A percentile compares a stretch with the other conserved stretches of the same genome.
These are phyloP conservation scores for Solanum gandarillasii DNA, from an alignment of 257 asterid genomes.

Conservation along the genomic window DNA sequence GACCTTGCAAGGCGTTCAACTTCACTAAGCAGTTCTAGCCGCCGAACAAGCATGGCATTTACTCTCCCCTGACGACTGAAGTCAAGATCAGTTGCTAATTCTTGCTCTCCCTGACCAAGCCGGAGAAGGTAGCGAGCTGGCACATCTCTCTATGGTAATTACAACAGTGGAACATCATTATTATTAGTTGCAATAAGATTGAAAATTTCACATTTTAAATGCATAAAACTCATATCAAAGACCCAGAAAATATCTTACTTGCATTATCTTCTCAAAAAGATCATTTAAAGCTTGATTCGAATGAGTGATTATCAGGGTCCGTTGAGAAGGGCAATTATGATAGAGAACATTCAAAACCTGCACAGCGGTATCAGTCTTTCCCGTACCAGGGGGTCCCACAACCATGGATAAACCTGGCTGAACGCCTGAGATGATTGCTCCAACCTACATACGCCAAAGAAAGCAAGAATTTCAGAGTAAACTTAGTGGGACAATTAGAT, in stretches of 20 bases:
- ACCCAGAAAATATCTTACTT: slow-evolving; percentile 29
- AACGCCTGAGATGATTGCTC: slow-evolving; percentile 80
- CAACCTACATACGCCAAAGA: slow-evolving; percentile 46
- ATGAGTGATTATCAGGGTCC: slow-evolving; percentile 95
- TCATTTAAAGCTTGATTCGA: slow-evolving; percentile 97
- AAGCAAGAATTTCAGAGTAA: neutral
- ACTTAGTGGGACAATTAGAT: neutral
- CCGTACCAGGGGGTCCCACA: slow-evolving; percentile 99
- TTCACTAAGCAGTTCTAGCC: slow-evolving; percentile 88
- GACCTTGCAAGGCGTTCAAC: slow-evolving; percentile 93
- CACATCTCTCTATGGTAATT: slow-evolving; percentile 66
- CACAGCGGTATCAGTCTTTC: slow-evolving; percentile 98
- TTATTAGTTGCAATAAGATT: neutral
- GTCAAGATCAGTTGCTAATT: slow-evolving; percentile 94
- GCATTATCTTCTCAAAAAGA: slow-evolving; percentile 98
- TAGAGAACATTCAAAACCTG: slow-evolving; percentile 90
- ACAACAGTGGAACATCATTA: neutral
- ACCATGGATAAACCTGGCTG: slow-evolving; percentile 99
- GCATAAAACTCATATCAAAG: neutral
- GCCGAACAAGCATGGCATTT: slow-evolving; percentile 94
- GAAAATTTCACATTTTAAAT: neutral
- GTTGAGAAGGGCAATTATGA: slow-evolving; percentile 99
- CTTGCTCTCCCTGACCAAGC: slow-evolving; percentile 99
- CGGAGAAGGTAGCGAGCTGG: slow-evolving; percentile 99
- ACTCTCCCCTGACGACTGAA: slow-evolving; percentile 99